A percentile compares a stretch with the other conserved stretches of the same genome.
Evolutionary conservation across 2,329 filamentous ascomycete genomes (phyloP).

Genomic region (Fusarium liriodendri): DNA sequence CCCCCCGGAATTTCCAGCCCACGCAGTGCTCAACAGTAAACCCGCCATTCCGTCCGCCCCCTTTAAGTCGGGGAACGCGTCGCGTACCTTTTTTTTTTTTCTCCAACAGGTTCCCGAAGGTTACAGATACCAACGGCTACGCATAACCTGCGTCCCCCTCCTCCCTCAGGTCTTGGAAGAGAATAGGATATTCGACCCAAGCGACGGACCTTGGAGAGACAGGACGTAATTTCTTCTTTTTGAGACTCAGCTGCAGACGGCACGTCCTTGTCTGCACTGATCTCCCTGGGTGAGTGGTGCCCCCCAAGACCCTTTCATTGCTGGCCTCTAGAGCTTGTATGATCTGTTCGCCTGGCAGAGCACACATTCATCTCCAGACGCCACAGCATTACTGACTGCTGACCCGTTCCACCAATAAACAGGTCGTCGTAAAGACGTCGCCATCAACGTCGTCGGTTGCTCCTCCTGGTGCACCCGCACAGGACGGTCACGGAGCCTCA

Average conservation of each 20-base stretch:
- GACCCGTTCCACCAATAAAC: slow-evolving; percentile 35
- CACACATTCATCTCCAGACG: slow-evolving; percentile 37
- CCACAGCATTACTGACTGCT: slow-evolving; percentile 42
- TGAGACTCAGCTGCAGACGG: slow-evolving; percentile 72
- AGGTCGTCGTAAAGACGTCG: slow-evolving; percentile 66
- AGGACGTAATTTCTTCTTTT: slow-evolving; percentile 27
- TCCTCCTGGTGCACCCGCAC: slow-evolving; percentile 70
- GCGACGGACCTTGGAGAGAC: slow-evolving; percentile 44
- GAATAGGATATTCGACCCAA: slow-evolving; percentile 36
- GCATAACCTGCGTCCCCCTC: slow-evolving; percentile 27
- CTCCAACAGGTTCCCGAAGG: background rate
- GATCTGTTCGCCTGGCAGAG: slow-evolving; percentile 23
- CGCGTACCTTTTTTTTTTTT: slow-evolving; percentile 41
- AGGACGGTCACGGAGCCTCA: slow-evolving; percentile 62
- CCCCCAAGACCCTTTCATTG: background rate
- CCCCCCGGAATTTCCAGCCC: slow-evolving; percentile 39
- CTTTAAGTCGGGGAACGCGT: slow-evolving; percentile 49
- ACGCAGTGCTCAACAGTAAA: slow-evolving; percentile 29
- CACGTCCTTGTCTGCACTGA: slow-evolving; percentile 69
- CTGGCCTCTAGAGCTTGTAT: slow-evolving; percentile 26
- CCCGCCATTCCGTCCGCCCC: slow-evolving; percentile 41
- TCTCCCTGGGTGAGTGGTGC: slow-evolving; percentile 62
- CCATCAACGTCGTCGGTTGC: slow-evolving; percentile 60
- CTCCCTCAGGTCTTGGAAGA: slow-evolving; percentile 33
- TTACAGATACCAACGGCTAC: slow-evolving; percentile 19